A percentile compares a stretch with the other conserved stretches of the same genome.
Conservation (phyloP, 1,139 yeast genomes). For the Hyphopichia khmerensis region DNA sequence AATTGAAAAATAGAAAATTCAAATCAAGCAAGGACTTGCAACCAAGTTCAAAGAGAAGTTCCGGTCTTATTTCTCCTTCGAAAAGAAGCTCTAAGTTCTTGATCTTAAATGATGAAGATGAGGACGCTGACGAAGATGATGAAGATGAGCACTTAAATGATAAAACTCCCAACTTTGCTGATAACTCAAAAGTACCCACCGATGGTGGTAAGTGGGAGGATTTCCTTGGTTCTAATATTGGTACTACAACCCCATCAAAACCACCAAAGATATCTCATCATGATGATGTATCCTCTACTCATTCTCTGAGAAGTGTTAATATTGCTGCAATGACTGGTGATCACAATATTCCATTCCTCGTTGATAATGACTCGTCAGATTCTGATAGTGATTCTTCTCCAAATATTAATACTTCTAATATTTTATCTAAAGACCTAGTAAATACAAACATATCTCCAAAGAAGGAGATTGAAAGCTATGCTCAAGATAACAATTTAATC, state of each 20-base stretch:
- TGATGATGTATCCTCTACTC: slow-evolving; percentile 19
- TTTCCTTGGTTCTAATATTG: slow-evolving; percentile 32
- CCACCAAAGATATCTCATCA: slow-evolving; percentile 15
- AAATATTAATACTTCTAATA: slow-evolving; percentile 4
- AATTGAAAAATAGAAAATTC: slow-evolving; percentile 18
- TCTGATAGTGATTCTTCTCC: slow-evolving; percentile 16
- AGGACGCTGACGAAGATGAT: slow-evolving; percentile 13
- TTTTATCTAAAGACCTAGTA: slow-evolving; percentile 23
- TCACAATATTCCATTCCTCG: slow-evolving; percentile 24
- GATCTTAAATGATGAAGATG: slow-evolving; percentile 25
- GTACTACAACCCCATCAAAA: slow-evolving; percentile 22
- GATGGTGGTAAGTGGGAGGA: slow-evolving; percentile 44
- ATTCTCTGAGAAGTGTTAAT: slow-evolving; percentile 6
- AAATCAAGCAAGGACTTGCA: slow-evolving; percentile 11
- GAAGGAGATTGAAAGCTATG: slow-evolving; percentile 44
- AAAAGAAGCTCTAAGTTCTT: slow-evolving; percentile 35
- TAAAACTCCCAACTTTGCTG: neutral
- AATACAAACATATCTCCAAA: slow-evolving; percentile 11
- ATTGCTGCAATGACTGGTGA: slow-evolving; percentile 5
- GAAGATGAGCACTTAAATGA: neutral
- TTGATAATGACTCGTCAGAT: slow-evolving; percentile 37
- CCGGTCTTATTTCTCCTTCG: slow-evolving; percentile 30
- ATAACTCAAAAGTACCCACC: slow-evolving; percentile 10
- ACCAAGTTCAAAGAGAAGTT: slow-evolving; percentile 21
- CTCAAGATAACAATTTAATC: slow-evolving; percentile 48